These are phyloP conservation scores for Areca catechu DNA, from an alignment of 176 grass and related monocot genomes.

Conservation along the genomic window DNA sequence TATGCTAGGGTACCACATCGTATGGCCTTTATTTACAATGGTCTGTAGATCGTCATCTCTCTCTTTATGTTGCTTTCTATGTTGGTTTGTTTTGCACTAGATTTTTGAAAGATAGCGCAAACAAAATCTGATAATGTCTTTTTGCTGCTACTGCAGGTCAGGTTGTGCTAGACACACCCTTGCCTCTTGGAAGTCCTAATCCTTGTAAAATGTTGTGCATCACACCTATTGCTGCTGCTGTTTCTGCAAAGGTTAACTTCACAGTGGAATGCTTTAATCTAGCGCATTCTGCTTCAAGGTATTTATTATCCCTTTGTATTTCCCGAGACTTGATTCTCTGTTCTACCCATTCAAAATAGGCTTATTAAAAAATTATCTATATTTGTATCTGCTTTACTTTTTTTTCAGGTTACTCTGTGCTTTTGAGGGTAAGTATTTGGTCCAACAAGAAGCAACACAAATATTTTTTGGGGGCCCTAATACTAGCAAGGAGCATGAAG, in stretches of 20 bases:
- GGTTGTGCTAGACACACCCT: slow-evolving; percentile 50
- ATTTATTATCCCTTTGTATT: slow-evolving; percentile 8
- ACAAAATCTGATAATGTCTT: slow-evolving; percentile 1
- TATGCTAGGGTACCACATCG: slow-evolving; percentile 53
- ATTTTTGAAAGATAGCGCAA: too few species aligned
- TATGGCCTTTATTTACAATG: slow-evolving; percentile 56
- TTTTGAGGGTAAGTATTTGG: slow-evolving; percentile 70
- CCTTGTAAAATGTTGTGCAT: slow-evolving; percentile 39
- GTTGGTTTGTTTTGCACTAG: too few species aligned
- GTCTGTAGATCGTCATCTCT: slow-evolving; percentile 22
- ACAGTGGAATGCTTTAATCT: slow-evolving; percentile 68
- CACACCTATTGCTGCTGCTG: slow-evolving; percentile 58
- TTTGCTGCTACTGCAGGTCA: slow-evolving; percentile 36
- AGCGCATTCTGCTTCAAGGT: slow-evolving; percentile 56
- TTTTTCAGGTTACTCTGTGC: slow-evolving; percentile 70
- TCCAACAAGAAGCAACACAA: slow-evolving; percentile 62
- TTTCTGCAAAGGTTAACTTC: slow-evolving; percentile 43
- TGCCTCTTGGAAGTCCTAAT: slow-evolving; percentile 31
- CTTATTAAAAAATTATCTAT: not conserved
- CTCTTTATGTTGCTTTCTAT: too few species aligned
- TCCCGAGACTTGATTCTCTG: not conserved
- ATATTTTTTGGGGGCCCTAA: slow-evolving; percentile 21
- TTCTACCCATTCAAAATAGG: not conserved
- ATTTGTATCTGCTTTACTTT: slow-evolving; percentile 3
- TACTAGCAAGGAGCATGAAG: slow-evolving; percentile 22